Base-by-base conservation (phyloP, 192 early-diverging fungal genomes). In the Coemansia biformis region DNA sequence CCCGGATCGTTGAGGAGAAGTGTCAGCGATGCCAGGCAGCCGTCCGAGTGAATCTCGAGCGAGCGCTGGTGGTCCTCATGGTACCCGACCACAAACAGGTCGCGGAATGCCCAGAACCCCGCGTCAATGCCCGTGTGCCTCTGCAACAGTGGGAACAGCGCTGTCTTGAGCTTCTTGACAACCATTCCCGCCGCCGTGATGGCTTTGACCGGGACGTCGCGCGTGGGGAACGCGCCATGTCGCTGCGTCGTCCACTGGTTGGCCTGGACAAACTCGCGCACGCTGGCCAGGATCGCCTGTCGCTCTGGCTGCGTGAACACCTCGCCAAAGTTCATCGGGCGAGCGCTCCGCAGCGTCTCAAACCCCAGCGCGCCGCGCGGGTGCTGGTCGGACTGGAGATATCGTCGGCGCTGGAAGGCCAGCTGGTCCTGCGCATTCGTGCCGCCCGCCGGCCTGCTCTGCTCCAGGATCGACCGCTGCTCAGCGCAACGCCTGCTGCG, bases 11-110 rank as follows among this genome's bases (percentile, higher is more conserved):
- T 79, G 5, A 82, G 35, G 17, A 82, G 63, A 9, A 79, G 32
- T 16, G 75, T 82, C 28, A 82, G 62, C 8, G 76, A 78, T 0
- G 78, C 48, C 42, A 82, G 36, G 23, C 80, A 78, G 9, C 80
- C 80, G 31, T 82, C 80, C 6, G 78, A 75, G 38, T 82, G 80
- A 14, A 58, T 22, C 4, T 37, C 54, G 8, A 82, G 62, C 12
- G 49, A 37, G 4, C 53, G 51, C 48, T 82, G 80, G 17, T 58
- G 57, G 11, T 54, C 46, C 19, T 62, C 57, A 2, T 61, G 47
- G 54, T 81, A 81, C 6, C 59, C 70, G 2, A 81, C 48, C 3
- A 78, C 18, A 33, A 77, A 81, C 3, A 79, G 33, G 42, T 78
- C 75, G 29, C 68, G 60, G 34, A 78, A 78, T 33, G 47, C 54